These are phyloP conservation scores for Aspergillus transmontanensis DNA, from an alignment of 2,329 filamentous ascomycete genomes.

Conservation along the genomic window DNA sequence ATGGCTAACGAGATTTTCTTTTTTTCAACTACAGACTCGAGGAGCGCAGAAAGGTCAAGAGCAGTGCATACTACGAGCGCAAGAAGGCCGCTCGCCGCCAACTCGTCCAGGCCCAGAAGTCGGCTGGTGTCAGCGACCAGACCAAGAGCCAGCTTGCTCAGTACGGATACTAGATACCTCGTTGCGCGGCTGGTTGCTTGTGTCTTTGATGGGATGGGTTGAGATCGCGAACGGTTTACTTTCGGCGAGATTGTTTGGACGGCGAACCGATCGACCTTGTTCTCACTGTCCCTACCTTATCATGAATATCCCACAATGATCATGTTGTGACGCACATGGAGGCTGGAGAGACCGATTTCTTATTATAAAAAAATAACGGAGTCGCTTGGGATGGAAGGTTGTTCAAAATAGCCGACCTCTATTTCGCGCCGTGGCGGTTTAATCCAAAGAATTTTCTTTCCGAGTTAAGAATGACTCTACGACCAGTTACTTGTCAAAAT, in stretches of 20 bases:
- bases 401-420: constrained; percentile 46
- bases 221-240: constrained; percentile 44
- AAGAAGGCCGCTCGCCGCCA: constrained; percentile 96
- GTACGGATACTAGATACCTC: constrained; percentile 78
- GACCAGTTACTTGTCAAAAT: constrained; percentile 1
- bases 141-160: constrained; percentile 84
- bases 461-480: constrained; percentile 32
- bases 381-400: constrained; percentile 45
- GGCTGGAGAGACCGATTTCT: constrained; percentile 34
- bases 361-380: constrained; percentile 41
- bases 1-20: constrained; percentile 21
- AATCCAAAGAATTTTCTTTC: constrained; percentile 44
- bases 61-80: constrained; percentile 98
- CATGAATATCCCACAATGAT: constrained; percentile 38
- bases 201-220: constrained; percentile 43
- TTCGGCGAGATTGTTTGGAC: constrained; percentile 40
- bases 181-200: constrained; percentile 43
- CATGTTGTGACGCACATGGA: constrained; percentile 40
- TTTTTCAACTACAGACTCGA: constrained; percentile 69
- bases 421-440: constrained; percentile 46
- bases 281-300: constrained; percentile 34
- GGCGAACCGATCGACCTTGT: constrained; percentile 45
- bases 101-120: constrained; percentile 90
- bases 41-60: constrained; percentile 99
- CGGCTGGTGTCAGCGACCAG: constrained; percentile 82